Base-by-base conservation (phyloP, 2,329 filamentous ascomycete species). In the Curvularia verruculosa region DNA sequence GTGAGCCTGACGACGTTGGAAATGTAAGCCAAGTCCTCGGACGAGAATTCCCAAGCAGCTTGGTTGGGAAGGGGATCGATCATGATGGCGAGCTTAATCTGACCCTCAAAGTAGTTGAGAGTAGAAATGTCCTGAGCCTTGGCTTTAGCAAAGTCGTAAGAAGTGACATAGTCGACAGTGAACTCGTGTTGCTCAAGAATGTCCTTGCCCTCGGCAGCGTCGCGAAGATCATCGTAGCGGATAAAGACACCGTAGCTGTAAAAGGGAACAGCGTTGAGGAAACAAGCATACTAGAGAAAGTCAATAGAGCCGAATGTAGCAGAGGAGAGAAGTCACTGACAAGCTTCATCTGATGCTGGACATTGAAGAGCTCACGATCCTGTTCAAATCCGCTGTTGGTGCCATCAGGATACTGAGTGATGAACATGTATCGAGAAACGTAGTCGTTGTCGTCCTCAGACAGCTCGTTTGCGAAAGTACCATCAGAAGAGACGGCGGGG, bases 151-250 rank as follows among this genome's bases (percentile, higher is more conserved):
- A 63, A 75, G 26, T 72, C 65, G 26, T 67, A 63, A 13, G 60
- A 56, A 10, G 64, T 63, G 34, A 70, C 56, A 56, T 63, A 71
- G 9, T 60, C 48, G 24, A 68, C 61, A 3, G 36, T 18, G 58
- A 68, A 72, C 19, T 60, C 63, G 24, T 66, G 61, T 15, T 65
- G 51, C 6, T 63, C 47, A 7, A 75, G 61, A 19, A 69, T 56
- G 7, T 65, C 49, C 43, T 71, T 65, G 34, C 62, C 71, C 28
- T 70, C 65, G 15, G 60, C 58, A n/a, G 77, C 71, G 21, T 76
- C 69, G 19, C 63, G 59, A n/a, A 79, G 58, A 51, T 75, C 69
- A 52, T 81, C 77, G 60, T 79, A 80, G 49, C 68, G 69, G 43
- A 78, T 58, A 47, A 68, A 60, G 31, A 75, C 60, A 40, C 68